Evolutionary conservation across 1,139 yeast species (phyloP).

Genomic region (Groenewaldozyma sp.): DNA sequence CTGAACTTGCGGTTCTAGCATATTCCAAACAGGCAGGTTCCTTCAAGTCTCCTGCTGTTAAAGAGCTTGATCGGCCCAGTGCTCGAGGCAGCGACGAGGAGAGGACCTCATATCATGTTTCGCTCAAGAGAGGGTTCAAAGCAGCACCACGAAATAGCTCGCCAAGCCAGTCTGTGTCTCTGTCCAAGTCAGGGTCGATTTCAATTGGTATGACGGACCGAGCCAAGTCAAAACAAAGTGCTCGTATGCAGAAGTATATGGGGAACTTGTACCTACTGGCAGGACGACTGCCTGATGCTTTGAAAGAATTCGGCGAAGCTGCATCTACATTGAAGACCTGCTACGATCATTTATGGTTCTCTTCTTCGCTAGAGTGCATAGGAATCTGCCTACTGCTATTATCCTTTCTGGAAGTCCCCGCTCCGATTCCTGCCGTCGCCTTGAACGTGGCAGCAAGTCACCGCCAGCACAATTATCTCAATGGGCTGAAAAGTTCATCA

Average conservation of each 20-base stretch:
- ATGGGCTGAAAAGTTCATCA: not conserved
- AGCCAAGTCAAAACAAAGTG: constrained; percentile 48
- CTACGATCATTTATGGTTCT: constrained; percentile 82
- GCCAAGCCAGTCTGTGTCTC: constrained; percentile 7
- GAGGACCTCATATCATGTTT: constrained; percentile 10
- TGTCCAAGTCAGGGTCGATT: constrained; percentile 27
- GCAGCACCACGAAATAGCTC: constrained; percentile 27
- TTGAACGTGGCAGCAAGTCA: constrained; percentile 7
- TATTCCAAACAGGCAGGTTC: constrained; percentile 28
- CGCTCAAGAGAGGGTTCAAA: constrained; percentile 33
- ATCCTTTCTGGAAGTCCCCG: constrained; percentile 48
- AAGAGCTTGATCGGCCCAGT: constrained; percentile 22
- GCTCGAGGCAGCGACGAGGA: constrained; percentile 5
- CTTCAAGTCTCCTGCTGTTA: constrained; percentile 28
- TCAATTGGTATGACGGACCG: constrained; percentile 38
- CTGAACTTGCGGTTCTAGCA: constrained; percentile 58
- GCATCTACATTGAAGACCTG: constrained; percentile 48
- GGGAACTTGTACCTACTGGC: constrained; percentile 74
- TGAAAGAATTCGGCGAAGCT: constrained; percentile 65
- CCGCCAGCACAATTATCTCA: not conserved
- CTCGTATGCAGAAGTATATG: constrained; percentile 64
- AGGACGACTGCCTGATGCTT: constrained; percentile 67
- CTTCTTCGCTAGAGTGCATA: constrained; percentile 73
- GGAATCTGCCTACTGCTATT: constrained; percentile 58
- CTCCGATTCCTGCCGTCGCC: constrained; percentile 49